Evolutionary conservation across 116 monocot species (phyloP), one percentile per base, ranked within the genome.

Genomic region (Posidonia oceanica): DNA sequence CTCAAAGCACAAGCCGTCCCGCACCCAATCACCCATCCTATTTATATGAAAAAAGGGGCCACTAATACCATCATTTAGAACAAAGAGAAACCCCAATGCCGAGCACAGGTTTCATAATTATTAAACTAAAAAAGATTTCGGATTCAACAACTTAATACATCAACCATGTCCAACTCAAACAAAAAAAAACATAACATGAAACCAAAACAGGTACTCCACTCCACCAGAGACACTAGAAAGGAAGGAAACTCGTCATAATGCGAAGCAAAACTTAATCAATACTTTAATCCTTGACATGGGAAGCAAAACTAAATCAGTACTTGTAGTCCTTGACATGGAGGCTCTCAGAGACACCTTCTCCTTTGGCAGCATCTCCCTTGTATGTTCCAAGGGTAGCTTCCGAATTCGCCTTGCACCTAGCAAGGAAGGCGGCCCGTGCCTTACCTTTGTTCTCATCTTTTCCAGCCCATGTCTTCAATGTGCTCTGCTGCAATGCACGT

Each of bases 271-370:
- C 8, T 12, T 48, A 48, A 1, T 48, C 12, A 12, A 48, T 48
- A 7, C 2, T 48, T 44, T 48, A 10, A 48, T 48, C 3, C 48
- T 44, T 48, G 48, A 7, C 48, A 48, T 48, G 48, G 22, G 14
- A 13, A 57, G 38, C 16, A 20, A 70, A 57, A 38, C 57, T 3
- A 20, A 18, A 5, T 74, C 66, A 77, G 67, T 77, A 77, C 67
- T 72, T 77, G 77, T 77, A 77, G 67, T 67, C 77, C 72, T 77
- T 77, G 13, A 77, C 72, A 39, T 77, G 77, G 39, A 77, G 72
- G 72, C 77, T 77, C 77, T 77, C 77, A 7, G 71, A 66, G 38
- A 72, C 77, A 52, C 72, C 77, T 3, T 44, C 71, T 3, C 72
- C 77, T 40, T 53, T 53, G 23, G 67, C 44, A 38, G 77, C 60